Evolutionary conservation across 2,329 filamentous ascomycete species (phyloP).

Genomic region (Akanthomyces uredinophilus): DNA sequence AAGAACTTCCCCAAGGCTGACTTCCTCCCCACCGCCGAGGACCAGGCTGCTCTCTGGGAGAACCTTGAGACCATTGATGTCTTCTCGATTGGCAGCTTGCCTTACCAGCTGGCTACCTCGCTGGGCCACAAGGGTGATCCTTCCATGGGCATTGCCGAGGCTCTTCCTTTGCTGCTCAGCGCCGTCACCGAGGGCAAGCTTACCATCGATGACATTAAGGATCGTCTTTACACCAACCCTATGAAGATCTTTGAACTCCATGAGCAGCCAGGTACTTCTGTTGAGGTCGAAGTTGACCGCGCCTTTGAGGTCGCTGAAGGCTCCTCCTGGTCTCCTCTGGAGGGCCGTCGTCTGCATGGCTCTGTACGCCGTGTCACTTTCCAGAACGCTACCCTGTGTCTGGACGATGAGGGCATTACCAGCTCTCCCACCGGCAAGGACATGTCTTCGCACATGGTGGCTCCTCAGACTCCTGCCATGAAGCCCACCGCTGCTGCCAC

Average conservation of each 20-base stretch:
- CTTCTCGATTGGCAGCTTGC: slow-evolving; percentile 73
- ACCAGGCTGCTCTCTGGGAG: slow-evolving; percentile 71
- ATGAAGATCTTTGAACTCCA: slow-evolving; percentile 79
- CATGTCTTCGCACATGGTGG: slow-evolving; percentile 64
- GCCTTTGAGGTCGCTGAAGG: slow-evolving; percentile 52
- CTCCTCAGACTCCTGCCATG: slow-evolving; percentile 53
- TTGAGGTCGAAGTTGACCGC: slow-evolving; percentile 73
- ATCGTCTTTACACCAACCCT: slow-evolving; percentile 70
- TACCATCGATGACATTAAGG: slow-evolving; percentile 67
- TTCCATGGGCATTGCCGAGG: slow-evolving; percentile 64
- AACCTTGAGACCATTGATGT: slow-evolving; percentile 69
- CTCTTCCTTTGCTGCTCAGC: slow-evolving; percentile 68
- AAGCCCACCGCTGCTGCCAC: slow-evolving; percentile 42
- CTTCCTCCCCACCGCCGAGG: slow-evolving; percentile 60
- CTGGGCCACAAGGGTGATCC: slow-evolving; percentile 50
- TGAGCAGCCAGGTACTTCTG: slow-evolving; percentile 66
- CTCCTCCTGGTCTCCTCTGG: slow-evolving; percentile 64
- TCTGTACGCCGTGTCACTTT: slow-evolving; percentile 72
- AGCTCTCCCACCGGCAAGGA: slow-evolving; percentile 61
- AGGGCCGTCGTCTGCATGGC: slow-evolving; percentile 62
- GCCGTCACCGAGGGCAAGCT: slow-evolving; percentile 69
- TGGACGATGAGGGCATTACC: slow-evolving; percentile 59
- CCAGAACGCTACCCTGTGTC: slow-evolving; percentile 66
- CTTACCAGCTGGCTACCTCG: slow-evolving; percentile 65
- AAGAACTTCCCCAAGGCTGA: slow-evolving; percentile 63